Evolutionary conservation across 2,329 filamentous ascomycete species (phyloP), one percentile per base, ranked within the genome.

Genomic region (Orbilia brochopaga): DNA sequence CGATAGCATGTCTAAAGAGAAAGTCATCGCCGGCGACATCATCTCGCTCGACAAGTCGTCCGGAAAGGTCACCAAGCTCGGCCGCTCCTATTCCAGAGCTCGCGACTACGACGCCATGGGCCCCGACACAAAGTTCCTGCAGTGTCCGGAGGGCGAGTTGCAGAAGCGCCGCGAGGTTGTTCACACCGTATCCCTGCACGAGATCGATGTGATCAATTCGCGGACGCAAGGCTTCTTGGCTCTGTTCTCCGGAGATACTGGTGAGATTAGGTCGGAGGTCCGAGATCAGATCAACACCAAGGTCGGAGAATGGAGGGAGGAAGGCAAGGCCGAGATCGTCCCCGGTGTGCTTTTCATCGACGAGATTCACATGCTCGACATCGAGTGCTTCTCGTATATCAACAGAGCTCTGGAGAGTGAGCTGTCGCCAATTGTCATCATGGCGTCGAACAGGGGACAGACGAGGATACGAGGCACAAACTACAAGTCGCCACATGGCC

Each of bases 51-150:
- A 99, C 83, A 99, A 99, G 83, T 92, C 93, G 0, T 96, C 92
- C 1, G 94, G 94, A 75, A 96, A 97, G 81, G 97, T 99, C 79
- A 96, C 92, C 61, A 99, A 97, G 81, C 86, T 99, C 21, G 94
- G 94, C 66, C 88, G 94, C 62, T 97, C 92, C 30, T 99, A 94
- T 80, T 92, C 94, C 19, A 88, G 93, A 75, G 96, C 92, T 73
- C 87, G 94, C 79, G 94, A 99, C 81, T 99, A 99, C 84, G 94
- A 99, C 81, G 94, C 94, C 56, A 97, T 99, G 92, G 94, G 94
- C 52, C 91, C 92, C 54, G 94, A 99, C 80, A 97, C 93, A 76
- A 73, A 73, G 21, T 99, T 97, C 80, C 87, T 99, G 44, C 92
- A 97, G 80, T 97, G 93, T 79, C 94, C 94, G 1, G 94, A 99